Evolutionary conservation across 176 grass and related monocot genomes (phyloP).

Genomic region (Phragmites australis): DNA sequence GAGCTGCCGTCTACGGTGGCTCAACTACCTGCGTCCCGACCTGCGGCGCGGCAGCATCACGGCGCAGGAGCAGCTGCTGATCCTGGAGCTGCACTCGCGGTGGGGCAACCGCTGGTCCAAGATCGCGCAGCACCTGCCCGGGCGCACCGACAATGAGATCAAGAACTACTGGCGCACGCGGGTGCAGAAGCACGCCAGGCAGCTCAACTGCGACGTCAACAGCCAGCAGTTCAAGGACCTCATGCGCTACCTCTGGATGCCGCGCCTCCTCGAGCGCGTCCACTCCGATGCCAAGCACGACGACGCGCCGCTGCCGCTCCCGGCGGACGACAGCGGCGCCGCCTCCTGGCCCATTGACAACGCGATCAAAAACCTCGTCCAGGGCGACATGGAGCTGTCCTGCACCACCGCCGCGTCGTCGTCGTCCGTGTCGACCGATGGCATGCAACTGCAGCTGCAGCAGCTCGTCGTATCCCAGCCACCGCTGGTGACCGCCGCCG

Average conservation of each 20-base stretch:
- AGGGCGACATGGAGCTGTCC: constrained; percentile 37
- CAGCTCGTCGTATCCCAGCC: neutral
- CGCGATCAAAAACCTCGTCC: constrained; percentile 1
- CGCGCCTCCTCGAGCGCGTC: constrained; percentile 79
- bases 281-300: neutral
- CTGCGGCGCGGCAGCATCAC: constrained; percentile 82
- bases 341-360: neutral
- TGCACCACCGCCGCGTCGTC: constrained; percentile 50
- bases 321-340: neutral
- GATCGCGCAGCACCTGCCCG: constrained; percentile 88
- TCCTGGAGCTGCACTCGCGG: constrained; percentile 86
- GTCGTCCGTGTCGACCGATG: constrained; percentile 39
- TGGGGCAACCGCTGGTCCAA: constrained; percentile 99
- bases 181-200: constrained; percentile 87
- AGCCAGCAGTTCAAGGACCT: constrained; percentile 90
- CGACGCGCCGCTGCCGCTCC: neutral
- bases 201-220: constrained; percentile 88
- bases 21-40: constrained; percentile 92
- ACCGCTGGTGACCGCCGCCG: neutral
- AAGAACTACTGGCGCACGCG: constrained; percentile 98
- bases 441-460: constrained; percentile 3
- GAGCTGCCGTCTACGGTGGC: constrained; percentile 92
- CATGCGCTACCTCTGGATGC: constrained; percentile 89
- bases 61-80: constrained; percentile 83
- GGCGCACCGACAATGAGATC: constrained; percentile 95